Conservation (phyloP, 768 basidiomycete genomes). For the Pisolithus albus region DNA sequence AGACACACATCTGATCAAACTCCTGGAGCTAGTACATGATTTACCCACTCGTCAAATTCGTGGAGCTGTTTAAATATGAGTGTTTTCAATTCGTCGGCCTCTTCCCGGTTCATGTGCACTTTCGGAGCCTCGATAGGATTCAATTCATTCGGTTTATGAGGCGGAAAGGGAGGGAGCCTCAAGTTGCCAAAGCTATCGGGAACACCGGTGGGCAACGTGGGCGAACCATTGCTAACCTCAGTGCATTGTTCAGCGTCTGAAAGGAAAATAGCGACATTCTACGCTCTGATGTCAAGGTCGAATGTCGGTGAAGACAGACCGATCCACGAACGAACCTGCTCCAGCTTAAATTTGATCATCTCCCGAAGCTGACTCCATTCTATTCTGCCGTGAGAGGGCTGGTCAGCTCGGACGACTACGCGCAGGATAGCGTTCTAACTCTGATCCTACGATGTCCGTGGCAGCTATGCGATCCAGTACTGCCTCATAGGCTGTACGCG, state of each 20-base stretch:
- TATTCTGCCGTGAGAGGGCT: constrained; percentile 33
- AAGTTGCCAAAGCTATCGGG: constrained; percentile 45
- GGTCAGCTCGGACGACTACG: constrained; percentile 10
- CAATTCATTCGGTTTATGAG: constrained; percentile 43
- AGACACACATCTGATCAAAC: constrained; percentile 4
- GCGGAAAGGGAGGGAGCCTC: constrained; percentile 67
- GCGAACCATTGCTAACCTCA: constrained; percentile 36
- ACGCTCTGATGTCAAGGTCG: neutral
- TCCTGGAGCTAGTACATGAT: neutral
- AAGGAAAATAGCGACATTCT: constrained; percentile 50
- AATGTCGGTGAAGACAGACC: neutral
- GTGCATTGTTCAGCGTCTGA: constrained; percentile 25
- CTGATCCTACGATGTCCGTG: constrained; percentile 59
- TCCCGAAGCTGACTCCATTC: constrained; percentile 68
- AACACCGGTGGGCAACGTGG: constrained; percentile 30
- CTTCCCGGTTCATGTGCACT: constrained; percentile 52
- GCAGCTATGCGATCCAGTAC: constrained; percentile 56
- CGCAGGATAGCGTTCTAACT: constrained; percentile 6
- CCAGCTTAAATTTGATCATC: constrained; percentile 65
- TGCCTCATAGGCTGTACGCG: constrained; percentile 46
- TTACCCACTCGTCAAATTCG: constrained; percentile 64
- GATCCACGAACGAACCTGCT: constrained; percentile 40
- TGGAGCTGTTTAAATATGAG: constrained; percentile 59
- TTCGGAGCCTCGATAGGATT: constrained; percentile 50
- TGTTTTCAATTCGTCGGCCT: constrained; percentile 51